phyloP scores from a whole-genome alignment of 148 eudicot genomes.

The Rhododendron mucronatum region DNA sequence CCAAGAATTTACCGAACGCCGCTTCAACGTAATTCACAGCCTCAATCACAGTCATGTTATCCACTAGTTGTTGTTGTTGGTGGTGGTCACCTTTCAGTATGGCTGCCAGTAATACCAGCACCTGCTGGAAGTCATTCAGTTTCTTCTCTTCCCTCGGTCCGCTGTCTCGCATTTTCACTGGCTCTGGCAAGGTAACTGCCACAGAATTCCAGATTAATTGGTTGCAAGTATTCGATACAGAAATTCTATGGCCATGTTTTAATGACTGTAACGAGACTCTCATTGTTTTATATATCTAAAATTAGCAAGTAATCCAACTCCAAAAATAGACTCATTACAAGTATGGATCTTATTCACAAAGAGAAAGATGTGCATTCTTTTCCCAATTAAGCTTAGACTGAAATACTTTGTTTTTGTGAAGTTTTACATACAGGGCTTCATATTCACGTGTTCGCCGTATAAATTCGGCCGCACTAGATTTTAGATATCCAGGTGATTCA shows the following conservation, averaged over 20 bases:
- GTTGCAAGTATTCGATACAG: neutral
- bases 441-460: neutral
- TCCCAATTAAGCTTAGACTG: neutral
- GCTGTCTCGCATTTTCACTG: conserved; percentile 47
- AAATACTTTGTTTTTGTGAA: neutral
- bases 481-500: neutral
- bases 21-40: conserved; percentile 49
- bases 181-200: conserved; percentile 60
- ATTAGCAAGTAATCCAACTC: neutral
- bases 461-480: neutral
- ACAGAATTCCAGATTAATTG: neutral
- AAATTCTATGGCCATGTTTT: neutral
- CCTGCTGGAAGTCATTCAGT: conserved; percentile 59
- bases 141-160: conserved; percentile 41
- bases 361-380: neutral
- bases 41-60: conserved; percentile 52
- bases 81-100: conserved; percentile 60
- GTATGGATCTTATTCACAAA: neutral
- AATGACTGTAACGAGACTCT: neutral
- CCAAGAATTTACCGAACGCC: conserved; percentile 51
- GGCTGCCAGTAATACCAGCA: conserved; percentile 70
- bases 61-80: conserved; percentile 43
- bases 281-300: neutral
- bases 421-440: neutral
- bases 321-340: neutral